A percentile compares a stretch with the other conserved stretches of the same genome.
phyloP scores from a whole-genome alignment of 2,329 filamentous ascomycete genomes.

The Myotisia sp. region DNA sequence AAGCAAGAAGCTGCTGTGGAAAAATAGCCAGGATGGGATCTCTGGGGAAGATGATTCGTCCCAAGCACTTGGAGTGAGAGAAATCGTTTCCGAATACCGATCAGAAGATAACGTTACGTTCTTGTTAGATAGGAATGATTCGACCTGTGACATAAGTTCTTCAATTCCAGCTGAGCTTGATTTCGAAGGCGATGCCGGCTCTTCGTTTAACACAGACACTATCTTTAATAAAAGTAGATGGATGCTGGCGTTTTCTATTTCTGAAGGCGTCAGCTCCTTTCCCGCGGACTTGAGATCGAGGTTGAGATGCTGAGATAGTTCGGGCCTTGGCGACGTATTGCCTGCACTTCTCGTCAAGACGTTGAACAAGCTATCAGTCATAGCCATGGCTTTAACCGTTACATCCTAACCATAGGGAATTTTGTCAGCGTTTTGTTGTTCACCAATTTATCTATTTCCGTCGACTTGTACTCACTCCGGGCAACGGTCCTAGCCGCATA shows the following conservation, averaged over 20 bases:
- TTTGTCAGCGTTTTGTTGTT: too few relatives aligned
- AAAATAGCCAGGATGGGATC: constrained; percentile 29
- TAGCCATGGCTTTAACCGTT: constrained; percentile 22
- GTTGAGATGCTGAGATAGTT: neutral
- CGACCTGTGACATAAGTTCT: constrained; percentile 5
- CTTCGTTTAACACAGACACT: constrained; percentile 11
- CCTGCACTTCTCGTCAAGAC: constrained; percentile 16
- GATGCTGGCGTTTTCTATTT: constrained; percentile 23
- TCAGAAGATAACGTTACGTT: constrained; percentile 1
- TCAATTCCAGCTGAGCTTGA: constrained; percentile 2
- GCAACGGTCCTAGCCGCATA: constrained; percentile 26
- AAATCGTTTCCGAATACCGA: too few relatives aligned
- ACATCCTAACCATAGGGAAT: constrained; percentile 19
- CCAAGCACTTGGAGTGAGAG: too few relatives aligned
- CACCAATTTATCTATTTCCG: too few relatives aligned
- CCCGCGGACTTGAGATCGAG: constrained; percentile 13
- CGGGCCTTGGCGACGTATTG: neutral
- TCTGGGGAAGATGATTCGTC: too few relatives aligned
- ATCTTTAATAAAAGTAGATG: constrained; percentile 23
- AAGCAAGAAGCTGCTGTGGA: constrained; percentile 25
- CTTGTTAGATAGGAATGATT: constrained; percentile 10
- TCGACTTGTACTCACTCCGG: constrained; percentile 18
- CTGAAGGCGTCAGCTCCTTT: constrained; percentile 23
- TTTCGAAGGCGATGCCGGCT: neutral
- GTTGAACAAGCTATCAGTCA: constrained; percentile 25